Percentiles rank a stretch among this genome's conserved stretches.
Conservation (phyloP, 108 stramenopile genomes). For the Cyclotella kingstonii region DNA sequence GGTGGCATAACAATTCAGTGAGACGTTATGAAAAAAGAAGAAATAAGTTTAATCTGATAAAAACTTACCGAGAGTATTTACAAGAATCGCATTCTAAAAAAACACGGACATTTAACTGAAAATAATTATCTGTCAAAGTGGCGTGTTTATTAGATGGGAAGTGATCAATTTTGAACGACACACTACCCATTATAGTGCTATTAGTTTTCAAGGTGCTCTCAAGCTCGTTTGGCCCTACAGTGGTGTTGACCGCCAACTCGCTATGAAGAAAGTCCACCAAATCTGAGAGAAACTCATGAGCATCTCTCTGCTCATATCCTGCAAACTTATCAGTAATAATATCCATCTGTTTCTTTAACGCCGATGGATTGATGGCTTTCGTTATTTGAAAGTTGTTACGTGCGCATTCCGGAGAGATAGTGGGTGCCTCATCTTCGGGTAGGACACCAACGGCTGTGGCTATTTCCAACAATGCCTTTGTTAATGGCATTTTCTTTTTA, state of each 20-base stretch:
- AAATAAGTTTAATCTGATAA: neutral
- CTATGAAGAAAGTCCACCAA: constrained; percentile 74
- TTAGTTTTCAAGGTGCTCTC: neutral
- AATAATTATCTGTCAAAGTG: constrained; percentile 68
- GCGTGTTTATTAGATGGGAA: no score
- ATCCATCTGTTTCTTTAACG: constrained; percentile 66
- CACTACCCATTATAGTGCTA: no score
- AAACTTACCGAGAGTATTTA: constrained; percentile 57
- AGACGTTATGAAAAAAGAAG: neutral
- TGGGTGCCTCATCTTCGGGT: constrained; percentile 10
- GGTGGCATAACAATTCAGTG: neutral
- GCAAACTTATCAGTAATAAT: constrained; percentile 55
- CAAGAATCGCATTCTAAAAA: constrained; percentile 73
- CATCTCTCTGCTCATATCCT: constrained; percentile 75
- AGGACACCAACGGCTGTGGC: constrained; percentile 37
- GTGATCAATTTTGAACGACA: no score
- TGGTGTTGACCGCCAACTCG: constrained; percentile 40
- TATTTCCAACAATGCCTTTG: constrained; percentile 35
- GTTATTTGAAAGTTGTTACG: constrained; percentile 9
- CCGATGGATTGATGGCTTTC: constrained; percentile 41
- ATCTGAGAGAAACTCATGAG: constrained; percentile 76
- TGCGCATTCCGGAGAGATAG: constrained; percentile 9
- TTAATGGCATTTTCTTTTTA: constrained; percentile 36
- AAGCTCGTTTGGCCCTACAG: neutral
- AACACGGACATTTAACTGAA: constrained; percentile 65